phyloP scores from a whole-genome alignment of 345 rosid genomes.

The Fremontodendron californicum region DNA sequence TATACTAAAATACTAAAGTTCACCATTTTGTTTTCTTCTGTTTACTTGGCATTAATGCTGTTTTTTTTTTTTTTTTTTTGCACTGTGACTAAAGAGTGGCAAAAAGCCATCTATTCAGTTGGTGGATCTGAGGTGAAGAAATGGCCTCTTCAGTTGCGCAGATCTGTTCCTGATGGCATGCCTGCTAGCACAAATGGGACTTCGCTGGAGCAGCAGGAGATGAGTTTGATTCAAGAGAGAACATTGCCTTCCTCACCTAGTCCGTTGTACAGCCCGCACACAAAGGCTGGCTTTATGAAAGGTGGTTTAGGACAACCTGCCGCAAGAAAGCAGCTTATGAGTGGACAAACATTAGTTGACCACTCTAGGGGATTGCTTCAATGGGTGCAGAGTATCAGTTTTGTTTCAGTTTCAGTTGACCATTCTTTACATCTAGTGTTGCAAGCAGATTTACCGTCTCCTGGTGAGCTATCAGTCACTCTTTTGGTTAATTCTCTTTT shows the following conservation, averaged over 20 bases:
- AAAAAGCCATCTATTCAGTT: constrained; percentile 88
- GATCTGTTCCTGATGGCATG: constrained; percentile 81
- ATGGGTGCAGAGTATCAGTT: constrained; percentile 97
- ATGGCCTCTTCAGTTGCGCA: constrained; percentile 92
- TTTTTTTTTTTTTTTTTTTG: constrained; percentile 13
- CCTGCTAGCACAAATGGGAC: constrained; percentile 62
- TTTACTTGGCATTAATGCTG: not conserved
- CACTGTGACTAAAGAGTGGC: constrained; percentile 69
- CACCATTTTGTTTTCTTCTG: not conserved
- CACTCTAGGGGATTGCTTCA: constrained; percentile 84
- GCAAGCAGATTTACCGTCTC: constrained; percentile 71
- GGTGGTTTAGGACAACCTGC: constrained; percentile 74
- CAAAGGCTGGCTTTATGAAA: constrained; percentile 82
- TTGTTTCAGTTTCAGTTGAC: constrained; percentile 74
- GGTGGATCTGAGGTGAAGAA: constrained; percentile 89
- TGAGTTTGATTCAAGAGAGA: constrained; percentile 91
- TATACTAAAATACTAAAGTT: not conserved
- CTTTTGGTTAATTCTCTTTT: constrained; percentile 1
- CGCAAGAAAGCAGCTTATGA: constrained; percentile 73
- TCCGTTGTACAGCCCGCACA: constrained; percentile 73
- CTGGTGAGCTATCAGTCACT: constrained; percentile 50
- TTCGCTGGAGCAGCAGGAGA: constrained; percentile 85
- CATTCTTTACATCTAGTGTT: constrained; percentile 73
- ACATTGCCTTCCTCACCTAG: constrained; percentile 76
- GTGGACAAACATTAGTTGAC: constrained; percentile 66